phyloP scores from a whole-genome alignment of 208 protist genomes.

The Entamoeba histolytica region DNA sequence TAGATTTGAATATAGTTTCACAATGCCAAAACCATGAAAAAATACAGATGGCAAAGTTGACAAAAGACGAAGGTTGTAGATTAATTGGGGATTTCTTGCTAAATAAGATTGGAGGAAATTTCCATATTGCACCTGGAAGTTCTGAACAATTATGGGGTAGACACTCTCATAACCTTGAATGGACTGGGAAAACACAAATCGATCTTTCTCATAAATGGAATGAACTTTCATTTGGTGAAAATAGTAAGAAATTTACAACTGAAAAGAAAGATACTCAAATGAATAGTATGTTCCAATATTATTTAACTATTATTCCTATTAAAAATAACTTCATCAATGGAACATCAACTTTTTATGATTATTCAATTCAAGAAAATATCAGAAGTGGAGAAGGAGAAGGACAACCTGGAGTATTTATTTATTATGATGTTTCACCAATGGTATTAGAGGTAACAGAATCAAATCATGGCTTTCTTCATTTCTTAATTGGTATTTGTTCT shows the following conservation, averaged over 20 bases:
- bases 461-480: background rate
- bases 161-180: background rate
- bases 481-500: background rate
- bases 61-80: background rate
- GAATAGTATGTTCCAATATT: background rate
- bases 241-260: background rate
- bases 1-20: background rate
- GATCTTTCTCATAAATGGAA: background rate
- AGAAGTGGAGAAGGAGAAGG: background rate
- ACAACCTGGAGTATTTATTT: background rate
- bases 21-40: background rate
- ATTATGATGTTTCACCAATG: background rate
- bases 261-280: background rate
- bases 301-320: background rate
- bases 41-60: background rate
- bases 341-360: background rate
- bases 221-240: background rate
- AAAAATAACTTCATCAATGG: background rate
- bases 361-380: background rate
- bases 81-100: background rate
- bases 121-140: background rate
- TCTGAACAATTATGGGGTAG: background rate
- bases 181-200: background rate
- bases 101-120: background rate
- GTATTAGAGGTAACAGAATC: background rate